Evolutionary conservation across 139 green algal species (phyloP).

Genomic region (Trebouxia sp.): DNA sequence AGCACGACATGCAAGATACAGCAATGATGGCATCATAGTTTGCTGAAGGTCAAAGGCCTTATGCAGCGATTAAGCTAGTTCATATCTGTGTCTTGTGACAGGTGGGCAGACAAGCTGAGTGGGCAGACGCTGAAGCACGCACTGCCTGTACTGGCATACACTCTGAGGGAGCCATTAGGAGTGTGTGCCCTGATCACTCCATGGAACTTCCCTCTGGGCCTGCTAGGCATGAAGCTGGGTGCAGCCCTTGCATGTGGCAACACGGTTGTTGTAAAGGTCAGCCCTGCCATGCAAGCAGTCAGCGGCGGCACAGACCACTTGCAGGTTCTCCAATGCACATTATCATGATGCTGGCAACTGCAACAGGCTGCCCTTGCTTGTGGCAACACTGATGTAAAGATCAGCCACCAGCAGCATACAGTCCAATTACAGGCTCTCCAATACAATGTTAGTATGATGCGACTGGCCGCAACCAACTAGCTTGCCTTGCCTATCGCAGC

Average conservation of each 20-base stretch:
- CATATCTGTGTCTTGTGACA: background rate
- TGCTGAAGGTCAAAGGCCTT: no score
- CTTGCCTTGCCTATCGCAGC: no score
- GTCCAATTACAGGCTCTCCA: no score
- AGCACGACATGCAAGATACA: no score
- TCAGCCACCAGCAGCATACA: no score
- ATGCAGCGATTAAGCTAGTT: no score
- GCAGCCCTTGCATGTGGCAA: conserved; percentile 56
- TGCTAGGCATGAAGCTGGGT: conserved; percentile 58
- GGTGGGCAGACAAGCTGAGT: conserved; percentile 22
- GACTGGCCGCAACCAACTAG: no score
- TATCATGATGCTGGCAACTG: background rate
- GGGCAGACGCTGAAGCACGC: conserved; percentile 20
- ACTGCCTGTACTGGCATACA: conserved; percentile 44
- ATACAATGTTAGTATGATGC: no score
- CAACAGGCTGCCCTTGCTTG: no score
- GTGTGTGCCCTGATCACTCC: conserved; percentile 57
- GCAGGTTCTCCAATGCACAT: background rate
- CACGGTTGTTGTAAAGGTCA: conserved; percentile 58
- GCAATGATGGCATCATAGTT: no score
- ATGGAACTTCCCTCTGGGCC: conserved; percentile 55
- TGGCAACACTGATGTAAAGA: no score
- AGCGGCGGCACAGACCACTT: background rate
- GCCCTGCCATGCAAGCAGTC: background rate
- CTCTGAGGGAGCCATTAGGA: conserved; percentile 32